Evolutionary conservation across 1,284 basidiomycete genomes (phyloP).

Genomic region (Exsudoporus floridanus): DNA sequence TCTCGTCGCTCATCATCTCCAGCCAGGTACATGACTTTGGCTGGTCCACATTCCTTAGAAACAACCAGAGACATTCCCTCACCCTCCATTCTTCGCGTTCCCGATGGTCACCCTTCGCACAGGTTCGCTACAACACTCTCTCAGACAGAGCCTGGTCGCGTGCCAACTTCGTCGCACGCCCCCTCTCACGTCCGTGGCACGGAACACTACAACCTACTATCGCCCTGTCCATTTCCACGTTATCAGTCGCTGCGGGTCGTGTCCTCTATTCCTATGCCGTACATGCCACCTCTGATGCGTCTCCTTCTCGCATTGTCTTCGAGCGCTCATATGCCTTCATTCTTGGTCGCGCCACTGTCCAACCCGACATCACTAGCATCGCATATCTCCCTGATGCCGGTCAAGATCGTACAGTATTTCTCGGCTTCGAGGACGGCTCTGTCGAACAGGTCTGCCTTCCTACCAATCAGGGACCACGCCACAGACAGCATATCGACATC

Average conservation of each 20-base stretch:
- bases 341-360: slow-evolving; percentile 24
- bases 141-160: slow-evolving; percentile 57
- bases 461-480: slow-evolving; percentile 3
- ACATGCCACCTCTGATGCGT: slow-evolving; percentile 41
- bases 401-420: slow-evolving; percentile 49
- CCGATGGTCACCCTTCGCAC: slow-evolving; percentile 47
- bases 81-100: slow-evolving; percentile 49
- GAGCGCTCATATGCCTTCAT: slow-evolving; percentile 51
- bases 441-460: slow-evolving; percentile 49
- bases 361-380: slow-evolving; percentile 54
- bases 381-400: slow-evolving; percentile 50
- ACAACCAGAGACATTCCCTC: slow-evolving; percentile 51
- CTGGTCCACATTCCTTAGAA: slow-evolving; percentile 53
- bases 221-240: slow-evolving; percentile 54
- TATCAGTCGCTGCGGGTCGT: slow-evolving; percentile 64
- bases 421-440: slow-evolving; percentile 62
- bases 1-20: slow-evolving; percentile 6
- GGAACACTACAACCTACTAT: slow-evolving; percentile 58
- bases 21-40: slow-evolving; percentile 59
- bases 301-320: slow-evolving; percentile 31
- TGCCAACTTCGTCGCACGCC: slow-evolving; percentile 59
- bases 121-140: slow-evolving; percentile 53
- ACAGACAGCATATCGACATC: slow-evolving; percentile 17
- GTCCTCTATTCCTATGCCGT: slow-evolving; percentile 62
- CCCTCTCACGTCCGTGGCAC: slow-evolving; percentile 63